Evolutionary conservation across 148 eudicot species (phyloP), one percentile per base, ranked within the genome.

Genomic region (Oxyria digyna): DNA sequence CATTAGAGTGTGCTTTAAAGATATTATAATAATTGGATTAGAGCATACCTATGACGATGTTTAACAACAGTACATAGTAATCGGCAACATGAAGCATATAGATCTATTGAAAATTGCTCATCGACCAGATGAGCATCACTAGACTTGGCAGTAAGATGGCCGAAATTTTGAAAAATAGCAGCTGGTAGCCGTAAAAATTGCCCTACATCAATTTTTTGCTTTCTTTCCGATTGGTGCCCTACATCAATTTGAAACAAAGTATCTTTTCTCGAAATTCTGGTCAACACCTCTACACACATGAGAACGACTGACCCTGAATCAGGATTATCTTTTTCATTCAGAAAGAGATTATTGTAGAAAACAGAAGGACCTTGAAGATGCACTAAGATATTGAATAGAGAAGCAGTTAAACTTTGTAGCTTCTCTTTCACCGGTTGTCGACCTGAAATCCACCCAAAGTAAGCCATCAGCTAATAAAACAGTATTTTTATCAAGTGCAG

Each of bases 41-140:
- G 41, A 59, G 24, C 43, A 67, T 74, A 90, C 98, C 92, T 85
- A 71, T 73, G 88, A 72, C 81, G 86, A 81, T 93, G 92, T 82
- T 88, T 88, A 63, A 93, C 78, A 71, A 85, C 77, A 54, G 96
- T 83, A 76, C 86, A 80, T 74, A 93, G 77, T 43, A 93, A 72
- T 59, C 87, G 82, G 70, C 98, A 93, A 78, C 88, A 87, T 23
- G 87, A 90, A 70, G 85, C 88, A 82, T 86, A 93, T 38, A 93
- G 67, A 68, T 86, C 83, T 41, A 86, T 67, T 6, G 82, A 77
- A 75, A 84, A 85, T 37, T 54, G 81, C 38, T 83, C 70, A 77
- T 86, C 98, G 62, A 88, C 78, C 71, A 71, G 67, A 65, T 64
- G 35, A 32, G 5, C 37, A 59, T 27, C 37, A 29, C 38, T 59